Evolutionary conservation across 257 asterid genomes (phyloP), one percentile per base, ranked within the genome.

Genomic region (Hygrophila difformis): DNA sequence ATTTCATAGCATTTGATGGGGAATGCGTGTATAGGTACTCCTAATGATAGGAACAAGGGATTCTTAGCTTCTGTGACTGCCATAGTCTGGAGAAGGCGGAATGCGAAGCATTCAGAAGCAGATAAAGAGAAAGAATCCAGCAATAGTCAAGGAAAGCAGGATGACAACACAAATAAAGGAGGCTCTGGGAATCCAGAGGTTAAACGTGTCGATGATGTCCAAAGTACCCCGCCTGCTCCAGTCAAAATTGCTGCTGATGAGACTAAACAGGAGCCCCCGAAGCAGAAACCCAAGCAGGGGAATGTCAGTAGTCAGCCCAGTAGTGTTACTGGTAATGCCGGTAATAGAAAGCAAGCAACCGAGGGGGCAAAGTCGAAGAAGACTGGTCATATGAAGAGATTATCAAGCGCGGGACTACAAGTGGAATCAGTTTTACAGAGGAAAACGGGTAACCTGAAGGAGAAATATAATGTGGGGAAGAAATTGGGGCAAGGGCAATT

Each of bases 21-120:
- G 76, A 80, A 76, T 47, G 51, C 62, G 51, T 76, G 86, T 18
- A 60, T 52, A 15, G 86, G 92, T 39, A 86, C 92, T 53, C n/a
- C n/a, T n/a, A n/a, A n/a, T n/a, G 66, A 65, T 51, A 81, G 82
- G 49, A 59, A 62, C 56, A 70, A 65, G 64, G 86, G 85, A 6
- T 76, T 80, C 74, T 57, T 76, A 55, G 74, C 66, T 56, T 62
- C 82, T 11, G 68, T 80, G 3, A 65, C 82, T 3, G 77, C 77
- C 23, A 82, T 77, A 19, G 75, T 80, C n/a, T 76, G 82, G 80
- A 73, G 54, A 64, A 50, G 56, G 36, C 49, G 71, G 53, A 61
- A 55, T 21, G 77, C 69, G 29, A 48, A 62, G 46, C 41, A 68
- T 23, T 48, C 71, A 0, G 67, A 73, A 24, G 57, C 66, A 8